Evolutionary conservation across 306 rosid species (phyloP).

Genomic region (Cucumis cinereus): DNA sequence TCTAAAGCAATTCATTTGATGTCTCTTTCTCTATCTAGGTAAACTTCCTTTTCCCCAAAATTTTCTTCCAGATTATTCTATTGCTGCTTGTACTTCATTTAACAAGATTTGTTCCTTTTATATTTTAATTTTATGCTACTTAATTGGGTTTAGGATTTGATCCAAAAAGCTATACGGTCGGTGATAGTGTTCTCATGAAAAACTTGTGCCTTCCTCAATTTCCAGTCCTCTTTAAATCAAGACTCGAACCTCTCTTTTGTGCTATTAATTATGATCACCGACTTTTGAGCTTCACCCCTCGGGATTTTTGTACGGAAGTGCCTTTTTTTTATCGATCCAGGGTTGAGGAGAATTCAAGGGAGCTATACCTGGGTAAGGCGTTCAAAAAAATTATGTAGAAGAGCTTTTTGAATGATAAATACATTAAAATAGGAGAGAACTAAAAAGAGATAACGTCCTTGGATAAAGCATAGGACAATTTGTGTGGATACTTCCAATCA

Average conservation of each 20-base stretch:
- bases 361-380: background rate
- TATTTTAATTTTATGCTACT: background rate
- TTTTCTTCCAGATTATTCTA: background rate
- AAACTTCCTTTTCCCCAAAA: background rate
- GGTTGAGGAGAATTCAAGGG: background rate
- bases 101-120: background rate
- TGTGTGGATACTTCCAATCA: too few species aligned
- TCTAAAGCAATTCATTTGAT: slow-evolving; percentile 79
- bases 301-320: background rate
- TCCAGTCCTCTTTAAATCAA: background rate
- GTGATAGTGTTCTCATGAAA: background rate
- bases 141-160: background rate
- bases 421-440: too few species aligned
- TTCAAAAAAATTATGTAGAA: background rate
- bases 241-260: too few species aligned
- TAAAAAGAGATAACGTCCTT: too few species aligned
- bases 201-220: background rate
- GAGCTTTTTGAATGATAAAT: too few species aligned
- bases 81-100: background rate
- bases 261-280: too few species aligned
- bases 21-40: slow-evolving; percentile 1
- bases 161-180: background rate
- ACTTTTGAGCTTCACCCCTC: background rate
- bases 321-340: background rate
- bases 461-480: too few species aligned